These are phyloP conservation scores for Typha latifolia DNA, from an alignment of 176 grass and related monocot genomes.

Conservation along the genomic window DNA sequence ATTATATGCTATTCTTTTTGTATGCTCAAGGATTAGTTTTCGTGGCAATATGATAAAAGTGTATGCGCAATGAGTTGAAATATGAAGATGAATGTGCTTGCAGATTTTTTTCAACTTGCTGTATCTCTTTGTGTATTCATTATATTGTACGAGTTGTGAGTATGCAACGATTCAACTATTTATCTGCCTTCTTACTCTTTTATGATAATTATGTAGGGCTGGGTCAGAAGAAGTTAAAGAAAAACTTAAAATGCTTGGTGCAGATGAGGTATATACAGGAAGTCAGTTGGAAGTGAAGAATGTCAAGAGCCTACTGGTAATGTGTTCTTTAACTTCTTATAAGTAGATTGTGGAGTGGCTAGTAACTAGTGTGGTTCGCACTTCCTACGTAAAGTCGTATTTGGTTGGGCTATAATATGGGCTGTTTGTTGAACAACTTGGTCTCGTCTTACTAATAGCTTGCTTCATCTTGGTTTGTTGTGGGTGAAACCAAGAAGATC, in stretches of 20 bases:
- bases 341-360: neutral
- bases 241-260: constrained; percentile 75
- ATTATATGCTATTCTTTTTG: no score
- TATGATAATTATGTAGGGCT: constrained; percentile 31
- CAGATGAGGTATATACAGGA: constrained; percentile 65
- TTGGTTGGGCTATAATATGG: neutral
- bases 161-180: neutral
- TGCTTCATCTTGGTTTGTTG: no score
- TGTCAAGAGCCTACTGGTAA: constrained; percentile 74
- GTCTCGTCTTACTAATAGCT: no score
- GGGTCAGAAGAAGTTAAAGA: constrained; percentile 66
- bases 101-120: neutral
- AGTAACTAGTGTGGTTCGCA: neutral
- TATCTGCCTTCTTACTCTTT: neutral
- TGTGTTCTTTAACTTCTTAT: neutral
- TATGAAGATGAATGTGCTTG: neutral
- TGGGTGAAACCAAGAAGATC: no score
- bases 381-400: neutral
- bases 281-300: constrained; percentile 72
- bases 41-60: no score
- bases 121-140: no score
- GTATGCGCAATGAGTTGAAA: no score
- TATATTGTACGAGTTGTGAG: no score
- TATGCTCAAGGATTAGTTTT: no score
- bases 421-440: no score